A percentile compares a stretch with the other conserved stretches of the same genome.
phyloP scores from a whole-genome alignment of 23 red algal genomes.

The Gracilaria vermiculophylla region DNA sequence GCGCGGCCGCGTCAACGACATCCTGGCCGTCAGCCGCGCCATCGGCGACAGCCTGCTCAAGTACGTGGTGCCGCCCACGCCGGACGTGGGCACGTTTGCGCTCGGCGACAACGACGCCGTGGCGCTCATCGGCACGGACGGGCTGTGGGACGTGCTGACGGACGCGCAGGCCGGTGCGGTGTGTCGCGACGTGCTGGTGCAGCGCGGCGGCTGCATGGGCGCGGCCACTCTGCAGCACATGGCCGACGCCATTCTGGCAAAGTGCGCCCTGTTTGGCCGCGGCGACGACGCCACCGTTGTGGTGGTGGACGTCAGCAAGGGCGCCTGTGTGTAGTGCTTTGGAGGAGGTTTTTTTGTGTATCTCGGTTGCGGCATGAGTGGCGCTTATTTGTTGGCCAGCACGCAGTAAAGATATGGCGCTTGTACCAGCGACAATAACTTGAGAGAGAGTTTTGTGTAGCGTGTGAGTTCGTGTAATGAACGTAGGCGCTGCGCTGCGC shows the following conservation, averaged over 20 bases:
- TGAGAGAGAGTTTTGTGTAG: too few species aligned
- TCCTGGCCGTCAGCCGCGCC: conserved; percentile 77
- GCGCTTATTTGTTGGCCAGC: background rate
- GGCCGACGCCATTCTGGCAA: conserved; percentile 37
- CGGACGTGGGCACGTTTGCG: conserved; percentile 39
- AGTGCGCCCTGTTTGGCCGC: conserved; percentile 22
- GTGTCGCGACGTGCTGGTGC: background rate
- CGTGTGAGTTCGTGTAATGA: too few species aligned
- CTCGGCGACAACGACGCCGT: conserved; percentile 33
- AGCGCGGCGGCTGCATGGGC: conserved; percentile 19
- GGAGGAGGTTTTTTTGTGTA: too few species aligned
- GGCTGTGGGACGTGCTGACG: conserved; percentile 70
- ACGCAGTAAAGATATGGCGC: too few species aligned
- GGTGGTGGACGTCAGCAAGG: conserved; percentile 49
- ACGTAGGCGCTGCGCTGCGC: too few species aligned
- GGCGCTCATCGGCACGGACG: conserved; percentile 74
- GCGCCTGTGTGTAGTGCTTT: background rate
- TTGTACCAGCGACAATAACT: too few species aligned
- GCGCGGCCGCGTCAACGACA: conserved; percentile 63
- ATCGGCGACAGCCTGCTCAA: conserved; percentile 71
- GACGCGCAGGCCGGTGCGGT: background rate
- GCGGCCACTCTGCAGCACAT: conserved; percentile 37
- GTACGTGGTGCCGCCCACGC: conserved; percentile 56
- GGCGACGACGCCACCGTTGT: conserved; percentile 70
- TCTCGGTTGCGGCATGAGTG: too few species aligned